Evolutionary conservation across 495 filamentous ascomycete genomes (phyloP).

Genomic region (Penicillium malachiteum): DNA sequence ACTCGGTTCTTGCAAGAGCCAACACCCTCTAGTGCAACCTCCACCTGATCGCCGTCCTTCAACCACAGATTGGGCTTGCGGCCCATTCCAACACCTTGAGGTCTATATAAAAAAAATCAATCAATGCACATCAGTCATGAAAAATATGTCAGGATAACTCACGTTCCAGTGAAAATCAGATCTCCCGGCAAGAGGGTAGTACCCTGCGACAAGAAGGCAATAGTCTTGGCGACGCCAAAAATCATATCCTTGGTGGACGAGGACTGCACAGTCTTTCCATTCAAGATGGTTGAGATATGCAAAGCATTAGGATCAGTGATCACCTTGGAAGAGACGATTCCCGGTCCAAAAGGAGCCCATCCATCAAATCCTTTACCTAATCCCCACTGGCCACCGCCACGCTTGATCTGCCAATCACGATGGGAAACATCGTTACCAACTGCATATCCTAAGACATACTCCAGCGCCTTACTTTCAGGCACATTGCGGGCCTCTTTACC

Average conservation of each 20-base stretch:
- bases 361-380: conserved; percentile 85
- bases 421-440: conserved; percentile 84
- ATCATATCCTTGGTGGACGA: conserved; percentile 79
- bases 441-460: conserved; percentile 77
- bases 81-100: conserved; percentile 78
- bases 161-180: conserved; percentile 84
- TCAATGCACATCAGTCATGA: background rate
- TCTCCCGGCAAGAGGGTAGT: conserved; percentile 78
- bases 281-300: conserved; percentile 65
- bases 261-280: conserved; percentile 71
- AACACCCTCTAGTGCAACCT: conserved; percentile 69
- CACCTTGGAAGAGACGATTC: conserved; percentile 65
- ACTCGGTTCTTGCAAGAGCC: conserved; percentile 71
- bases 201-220: conserved; percentile 73
- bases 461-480: conserved; percentile 62
- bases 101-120: conserved; percentile 36
- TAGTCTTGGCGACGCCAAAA: conserved; percentile 71
- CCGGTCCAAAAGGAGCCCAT: conserved; percentile 85
- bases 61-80: conserved; percentile 72
- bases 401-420: conserved; percentile 78
- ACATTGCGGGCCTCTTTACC: conserved; percentile 70
- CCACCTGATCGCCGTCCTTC: conserved; percentile 76
- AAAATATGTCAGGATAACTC: conserved; percentile 32
- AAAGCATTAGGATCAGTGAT: conserved; percentile 70
- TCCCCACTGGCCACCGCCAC: conserved; percentile 77